These are phyloP conservation scores for Russula sp. DNA, from an alignment of 768 basidiomycete genomes.

Conservation along the genomic window DNA sequence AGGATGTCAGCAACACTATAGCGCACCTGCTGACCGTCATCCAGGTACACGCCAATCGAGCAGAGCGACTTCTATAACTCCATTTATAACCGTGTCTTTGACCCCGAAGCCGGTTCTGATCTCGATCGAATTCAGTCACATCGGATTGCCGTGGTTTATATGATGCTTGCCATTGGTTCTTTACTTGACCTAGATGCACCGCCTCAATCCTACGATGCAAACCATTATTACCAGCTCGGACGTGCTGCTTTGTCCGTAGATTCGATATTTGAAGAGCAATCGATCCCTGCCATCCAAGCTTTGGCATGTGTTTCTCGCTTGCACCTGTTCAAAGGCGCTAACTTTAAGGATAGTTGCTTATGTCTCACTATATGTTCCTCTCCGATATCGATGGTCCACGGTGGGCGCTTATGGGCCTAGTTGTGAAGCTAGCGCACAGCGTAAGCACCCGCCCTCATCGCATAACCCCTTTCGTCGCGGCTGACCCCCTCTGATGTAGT, in stretches of 20 bases:
- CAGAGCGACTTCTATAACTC: constrained; percentile 49
- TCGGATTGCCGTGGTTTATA: constrained; percentile 51
- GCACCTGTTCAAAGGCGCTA: constrained; percentile 18
- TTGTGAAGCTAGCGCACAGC: constrained; percentile 64
- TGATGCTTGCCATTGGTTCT: constrained; percentile 59
- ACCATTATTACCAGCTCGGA: constrained; percentile 54
- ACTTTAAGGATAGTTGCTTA: constrained; percentile 45
- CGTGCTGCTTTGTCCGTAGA: constrained; percentile 56
- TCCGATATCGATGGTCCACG: constrained; percentile 50
- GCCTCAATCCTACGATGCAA: constrained; percentile 48
- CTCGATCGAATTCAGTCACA: constrained; percentile 44
- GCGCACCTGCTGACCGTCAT: neutral
- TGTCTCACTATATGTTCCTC: constrained; percentile 44
- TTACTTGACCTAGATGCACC: constrained; percentile 55
- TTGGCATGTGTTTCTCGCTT: constrained; percentile 39
- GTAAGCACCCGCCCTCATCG: constrained; percentile 34
- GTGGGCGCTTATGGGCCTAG: constrained; percentile 67
- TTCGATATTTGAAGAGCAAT: constrained; percentile 59
- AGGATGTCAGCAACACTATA: constrained; percentile 28
- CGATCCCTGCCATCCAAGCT: constrained; percentile 58
- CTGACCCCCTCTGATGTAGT: constrained; percentile 18
- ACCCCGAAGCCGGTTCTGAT: constrained; percentile 35
- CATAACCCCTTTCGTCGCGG: constrained; percentile 22
- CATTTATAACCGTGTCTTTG: constrained; percentile 50
- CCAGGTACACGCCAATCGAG: constrained; percentile 62